phyloP scores from a whole-genome alignment of 495 filamentous ascomycete species.

The Apiosordaria backusii region DNA sequence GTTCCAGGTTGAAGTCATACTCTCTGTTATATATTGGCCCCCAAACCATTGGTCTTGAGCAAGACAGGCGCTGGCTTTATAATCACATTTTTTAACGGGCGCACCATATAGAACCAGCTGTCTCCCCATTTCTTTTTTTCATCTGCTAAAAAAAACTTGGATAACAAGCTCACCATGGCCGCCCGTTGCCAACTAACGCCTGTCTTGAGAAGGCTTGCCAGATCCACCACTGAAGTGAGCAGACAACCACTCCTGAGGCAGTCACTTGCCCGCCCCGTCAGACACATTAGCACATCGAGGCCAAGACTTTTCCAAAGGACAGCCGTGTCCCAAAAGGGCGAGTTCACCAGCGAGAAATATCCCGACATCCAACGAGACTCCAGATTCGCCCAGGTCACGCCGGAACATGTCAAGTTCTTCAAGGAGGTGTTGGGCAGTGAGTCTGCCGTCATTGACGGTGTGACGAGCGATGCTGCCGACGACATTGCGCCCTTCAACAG shows the following conservation, averaged over 20 bases:
- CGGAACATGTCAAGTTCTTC: constrained; percentile 79
- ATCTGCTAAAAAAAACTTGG: too few species aligned
- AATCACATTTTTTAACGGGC: background rate
- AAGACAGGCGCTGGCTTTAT: background rate
- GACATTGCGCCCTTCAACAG: constrained; percentile 92
- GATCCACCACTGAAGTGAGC: constrained; percentile 12
- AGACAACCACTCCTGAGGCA: constrained; percentile 18
- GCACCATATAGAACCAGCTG: background rate
- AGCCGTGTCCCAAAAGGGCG: constrained; percentile 41
- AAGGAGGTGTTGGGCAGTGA: constrained; percentile 66
- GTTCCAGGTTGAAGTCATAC: background rate
- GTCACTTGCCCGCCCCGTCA: constrained; percentile 17
- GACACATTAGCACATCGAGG: constrained; percentile 37
- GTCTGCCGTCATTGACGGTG: constrained; percentile 79
- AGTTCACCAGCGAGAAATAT: constrained; percentile 80
- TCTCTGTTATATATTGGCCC: background rate
- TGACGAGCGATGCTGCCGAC: constrained; percentile 63
- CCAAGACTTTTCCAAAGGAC: constrained; percentile 30
- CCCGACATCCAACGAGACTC: constrained; percentile 76
- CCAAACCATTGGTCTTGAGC: background rate
- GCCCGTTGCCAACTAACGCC: constrained; percentile 26
- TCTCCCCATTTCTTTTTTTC: background rate
- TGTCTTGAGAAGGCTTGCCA: constrained; percentile 22
- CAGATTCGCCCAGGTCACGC: constrained; percentile 65
- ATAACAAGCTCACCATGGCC: constrained; percentile 18